Conservation (phyloP, 1,284 basidiomycete species). For the Polyporus tsugae region DNA sequence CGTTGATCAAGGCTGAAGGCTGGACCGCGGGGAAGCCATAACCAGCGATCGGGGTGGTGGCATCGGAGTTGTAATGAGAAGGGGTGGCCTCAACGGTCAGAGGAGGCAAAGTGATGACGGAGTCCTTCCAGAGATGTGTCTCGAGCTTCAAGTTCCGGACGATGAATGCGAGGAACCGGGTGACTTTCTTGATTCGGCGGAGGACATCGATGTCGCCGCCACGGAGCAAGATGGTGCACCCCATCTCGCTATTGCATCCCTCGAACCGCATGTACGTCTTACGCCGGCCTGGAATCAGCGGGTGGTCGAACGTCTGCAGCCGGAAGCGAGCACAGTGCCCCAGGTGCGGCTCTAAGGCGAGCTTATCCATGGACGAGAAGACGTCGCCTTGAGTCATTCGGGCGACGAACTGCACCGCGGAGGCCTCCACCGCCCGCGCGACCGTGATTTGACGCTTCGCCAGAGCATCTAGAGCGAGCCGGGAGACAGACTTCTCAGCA, state of each 20-base stretch:
- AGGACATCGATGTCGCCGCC: slow-evolving; percentile 88
- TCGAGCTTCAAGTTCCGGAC: slow-evolving; percentile 94
- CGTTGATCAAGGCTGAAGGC: slow-evolving; percentile 22
- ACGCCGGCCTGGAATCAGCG: slow-evolving; percentile 87
- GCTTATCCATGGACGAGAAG: slow-evolving; percentile 94
- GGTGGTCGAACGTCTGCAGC: slow-evolving; percentile 95
- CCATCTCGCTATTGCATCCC: slow-evolving; percentile 91
- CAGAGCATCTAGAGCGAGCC: slow-evolving; percentile 92
- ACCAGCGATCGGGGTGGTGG: slow-evolving; percentile 28
- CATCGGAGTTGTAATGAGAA: slow-evolving; percentile 36
- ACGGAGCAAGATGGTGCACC: slow-evolving; percentile 92
- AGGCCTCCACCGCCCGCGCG: slow-evolving; percentile 89
- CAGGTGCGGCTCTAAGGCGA: slow-evolving; percentile 89
- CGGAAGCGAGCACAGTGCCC: slow-evolving; percentile 91
- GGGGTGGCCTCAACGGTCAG: slow-evolving; percentile 74
- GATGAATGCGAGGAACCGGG: slow-evolving; percentile 91
- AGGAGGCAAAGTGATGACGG: slow-evolving; percentile 82
- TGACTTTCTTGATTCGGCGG: slow-evolving; percentile 89
- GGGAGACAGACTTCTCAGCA: slow-evolving; percentile 92
- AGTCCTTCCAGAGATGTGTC: slow-evolving; percentile 94
- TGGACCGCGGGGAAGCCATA: slow-evolving; percentile 21
- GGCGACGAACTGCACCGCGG: slow-evolving; percentile 88
- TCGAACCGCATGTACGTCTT: slow-evolving; percentile 99
- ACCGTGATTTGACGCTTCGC: slow-evolving; percentile 90
- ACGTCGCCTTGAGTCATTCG: slow-evolving; percentile 96